A percentile compares a stretch with the other conserved stretches of the same genome.
phyloP scores from a whole-genome alignment of 2,329 filamentous ascomycete species.

The Beauveria bassiana region DNA sequence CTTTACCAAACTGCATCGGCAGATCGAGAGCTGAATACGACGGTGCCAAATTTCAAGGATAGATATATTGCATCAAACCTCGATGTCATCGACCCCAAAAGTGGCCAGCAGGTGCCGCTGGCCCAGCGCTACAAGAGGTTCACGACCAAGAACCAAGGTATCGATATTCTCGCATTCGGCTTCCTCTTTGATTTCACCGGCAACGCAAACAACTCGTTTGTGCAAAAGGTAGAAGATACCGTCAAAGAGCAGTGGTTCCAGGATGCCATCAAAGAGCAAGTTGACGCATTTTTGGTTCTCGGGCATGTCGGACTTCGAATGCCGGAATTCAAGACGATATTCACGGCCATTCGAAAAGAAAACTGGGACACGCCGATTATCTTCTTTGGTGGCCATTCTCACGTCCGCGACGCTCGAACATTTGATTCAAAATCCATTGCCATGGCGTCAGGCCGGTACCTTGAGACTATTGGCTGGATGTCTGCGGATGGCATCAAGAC shows the following conservation, averaged over 20 bases:
- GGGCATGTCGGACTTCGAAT: conserved; percentile 82
- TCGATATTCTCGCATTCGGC: conserved; percentile 80
- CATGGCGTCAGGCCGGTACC: conserved; percentile 81
- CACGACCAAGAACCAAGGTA: conserved; percentile 79
- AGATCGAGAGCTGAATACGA: conserved; percentile 67
- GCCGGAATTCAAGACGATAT: conserved; percentile 69
- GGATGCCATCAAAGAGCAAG: conserved; percentile 71
- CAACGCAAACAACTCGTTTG: conserved; percentile 84
- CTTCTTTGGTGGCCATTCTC: conserved; percentile 85
- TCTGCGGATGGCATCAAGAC: conserved; percentile 61
- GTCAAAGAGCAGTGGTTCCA: conserved; percentile 86
- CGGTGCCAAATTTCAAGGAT: conserved; percentile 73
- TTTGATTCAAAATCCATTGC: conserved; percentile 75
- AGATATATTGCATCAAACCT: conserved; percentile 88
- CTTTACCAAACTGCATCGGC: conserved; percentile 77
- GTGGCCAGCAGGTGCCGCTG: conserved; percentile 64
- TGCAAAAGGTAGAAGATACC: conserved; percentile 71
- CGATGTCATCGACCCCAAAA: conserved; percentile 71
- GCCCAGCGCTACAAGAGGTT: conserved; percentile 82
- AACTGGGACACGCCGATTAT: conserved; percentile 80
- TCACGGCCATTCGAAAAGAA: conserved; percentile 65
- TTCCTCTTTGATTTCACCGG: conserved; percentile 91
- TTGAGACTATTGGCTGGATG: conserved; percentile 93
- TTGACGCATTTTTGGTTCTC: conserved; percentile 79
- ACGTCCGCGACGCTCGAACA: conserved; percentile 75